Evolutionary conservation across 2,329 filamentous ascomycete genomes (phyloP).

Genomic region (Colletotrichum ledebouriae): DNA sequence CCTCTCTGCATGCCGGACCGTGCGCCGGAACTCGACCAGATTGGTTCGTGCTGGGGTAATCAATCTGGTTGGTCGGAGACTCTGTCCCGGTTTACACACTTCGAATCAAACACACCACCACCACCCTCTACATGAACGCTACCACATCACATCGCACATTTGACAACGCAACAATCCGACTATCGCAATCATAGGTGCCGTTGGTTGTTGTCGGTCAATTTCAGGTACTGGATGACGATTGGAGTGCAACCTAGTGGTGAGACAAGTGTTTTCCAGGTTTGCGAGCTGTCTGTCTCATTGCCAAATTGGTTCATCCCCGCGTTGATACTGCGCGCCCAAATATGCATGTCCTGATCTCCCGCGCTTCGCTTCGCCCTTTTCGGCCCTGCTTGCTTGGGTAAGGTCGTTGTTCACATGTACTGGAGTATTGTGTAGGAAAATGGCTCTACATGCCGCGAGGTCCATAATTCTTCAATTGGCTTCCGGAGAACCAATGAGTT

Average conservation of each 20-base stretch:
- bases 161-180: slow-evolving; percentile 1
- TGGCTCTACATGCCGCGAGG: not conserved
- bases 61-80: slow-evolving; percentile 37
- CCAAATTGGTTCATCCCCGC: slow-evolving; percentile 10
- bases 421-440: not conserved
- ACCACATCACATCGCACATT: not conserved
- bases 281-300: not conserved
- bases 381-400: slow-evolving; percentile 2
- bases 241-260: slow-evolving; percentile 8
- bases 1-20: slow-evolving; percentile 14
- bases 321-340: not conserved
- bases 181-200: slow-evolving; percentile 14
- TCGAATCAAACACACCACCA: slow-evolving; percentile 3
- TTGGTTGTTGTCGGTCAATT: not conserved
- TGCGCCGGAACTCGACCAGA: slow-evolving; percentile 17
- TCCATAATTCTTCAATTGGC: slow-evolving; percentile 9
- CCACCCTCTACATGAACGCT: not conserved
- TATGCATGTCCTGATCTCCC: slow-evolving; percentile 6
- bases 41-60: slow-evolving; percentile 24
- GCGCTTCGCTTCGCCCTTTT: not conserved
- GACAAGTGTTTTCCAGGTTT: not conserved
- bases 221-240: slow-evolving; percentile 24
- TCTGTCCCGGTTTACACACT: slow-evolving; percentile 28
- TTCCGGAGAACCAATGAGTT: slow-evolving; percentile 6
- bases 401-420: not conserved